Base-by-base conservation (phyloP, 1,284 basidiomycete species). In the Apiotrichum akiyoshidainum region DNA sequence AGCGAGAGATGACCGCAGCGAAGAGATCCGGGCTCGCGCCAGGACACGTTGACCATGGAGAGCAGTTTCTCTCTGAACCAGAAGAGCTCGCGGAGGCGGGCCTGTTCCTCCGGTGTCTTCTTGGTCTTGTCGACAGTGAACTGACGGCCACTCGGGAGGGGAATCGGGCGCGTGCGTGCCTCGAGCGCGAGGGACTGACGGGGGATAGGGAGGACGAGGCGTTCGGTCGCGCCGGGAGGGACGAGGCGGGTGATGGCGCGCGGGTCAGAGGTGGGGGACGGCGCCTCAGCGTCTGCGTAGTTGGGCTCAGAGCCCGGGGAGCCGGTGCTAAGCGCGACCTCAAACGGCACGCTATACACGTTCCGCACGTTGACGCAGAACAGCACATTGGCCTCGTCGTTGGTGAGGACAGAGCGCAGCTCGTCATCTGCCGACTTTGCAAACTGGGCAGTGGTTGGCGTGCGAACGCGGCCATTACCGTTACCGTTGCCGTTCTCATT, bases 21-120 rank as follows among this genome's bases (percentile, higher is more conserved):
- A 33, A 80, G 82, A 1, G 89, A 88, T 40, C 87, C 87, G 46
- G 84, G 86, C 90, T 97, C 92, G 68, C 83, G 84, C 94, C 94
- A 98, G 14, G 79, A 81, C 11, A 87, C 87, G 19, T 78, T 80
- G 8, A 96, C 74, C 46, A 80, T 78, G 45, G 83, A 83, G 67
- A 96, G 84, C 13, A 98, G 78, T 63, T 87, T 85, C 72, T 98
- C 90, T 34, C 93, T 83, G 71, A 93, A 94, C 95, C 94, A 98
- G 79, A 98, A 98, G 16, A 93, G 74, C 68, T 90, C 87, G 39
- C 86, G 82, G 66, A 89, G 86, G 11, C 80, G 71, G 41, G 79
- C 80, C 61, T 87, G 82, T 67, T 91, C 87, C 45, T 77, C 77
- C 5, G 79, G 73, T 1, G 85, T 83, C 54, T 89, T 78, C 55